Percentiles rank a stretch among this genome's conserved stretches.
Evolutionary conservation across 768 basidiomycete species (phyloP).

Genomic region (Trametes gibbosa): DNA sequence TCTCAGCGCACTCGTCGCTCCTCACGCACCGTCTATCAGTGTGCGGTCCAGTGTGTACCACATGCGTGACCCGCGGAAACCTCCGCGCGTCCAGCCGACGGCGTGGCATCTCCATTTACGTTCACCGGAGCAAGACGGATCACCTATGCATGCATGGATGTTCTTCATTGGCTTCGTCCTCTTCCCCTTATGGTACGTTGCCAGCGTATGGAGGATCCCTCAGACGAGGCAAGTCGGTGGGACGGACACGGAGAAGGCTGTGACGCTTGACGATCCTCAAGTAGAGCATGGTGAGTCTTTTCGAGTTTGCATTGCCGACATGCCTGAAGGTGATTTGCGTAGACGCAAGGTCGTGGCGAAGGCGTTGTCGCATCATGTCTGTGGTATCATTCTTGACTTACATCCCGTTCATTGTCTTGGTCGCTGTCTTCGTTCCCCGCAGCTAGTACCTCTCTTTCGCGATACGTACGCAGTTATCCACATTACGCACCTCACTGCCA

Average conservation of each 20-base stretch:
- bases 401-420: constrained; percentile 72
- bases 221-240: constrained; percentile 61
- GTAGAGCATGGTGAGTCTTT: constrained; percentile 64
- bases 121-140: constrained; percentile 48
- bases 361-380: constrained; percentile 72
- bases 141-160: constrained; percentile 68
- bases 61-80: constrained; percentile 77
- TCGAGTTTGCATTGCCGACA: not conserved
- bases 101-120: constrained; percentile 60
- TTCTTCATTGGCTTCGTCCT: constrained; percentile 72
- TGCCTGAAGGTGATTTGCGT: constrained; percentile 7
- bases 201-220: constrained; percentile 53
- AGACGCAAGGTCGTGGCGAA: constrained; percentile 77
- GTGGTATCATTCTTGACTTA: constrained; percentile 69
- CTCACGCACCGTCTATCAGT: constrained; percentile 71
- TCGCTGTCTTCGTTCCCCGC: constrained; percentile 56
- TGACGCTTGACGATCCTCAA: constrained; percentile 76
- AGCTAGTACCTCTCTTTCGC: constrained; percentile 5
- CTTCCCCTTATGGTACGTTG: constrained; percentile 67
- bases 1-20: constrained; percentile 72
- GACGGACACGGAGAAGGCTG: constrained; percentile 59
- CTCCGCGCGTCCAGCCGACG: constrained; percentile 55
- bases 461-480: not conserved
- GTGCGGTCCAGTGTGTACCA: constrained; percentile 57
- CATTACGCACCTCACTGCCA: not conserved